Base-by-base conservation (phyloP, 2,329 filamentous ascomycete species). In the Fusarium tuaranense region DNA sequence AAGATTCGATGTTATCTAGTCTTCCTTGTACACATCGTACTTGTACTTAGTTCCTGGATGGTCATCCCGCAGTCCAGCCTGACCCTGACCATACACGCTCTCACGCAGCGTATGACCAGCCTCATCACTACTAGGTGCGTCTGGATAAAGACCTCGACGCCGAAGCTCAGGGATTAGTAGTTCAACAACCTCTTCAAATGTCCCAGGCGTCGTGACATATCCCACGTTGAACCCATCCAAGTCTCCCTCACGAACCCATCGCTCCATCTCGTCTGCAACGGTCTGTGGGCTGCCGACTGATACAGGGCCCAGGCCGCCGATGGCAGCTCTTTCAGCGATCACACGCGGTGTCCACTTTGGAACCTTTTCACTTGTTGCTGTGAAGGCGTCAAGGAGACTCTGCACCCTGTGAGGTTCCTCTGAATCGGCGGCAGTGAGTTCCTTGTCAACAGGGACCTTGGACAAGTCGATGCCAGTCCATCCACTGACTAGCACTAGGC, bases 381-480 rank as follows among this genome's bases (percentile, higher is more conserved):
- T 87, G 65, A 89, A 86, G 0, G 83, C 82, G 32, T 87, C 85
- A 4, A 89, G 80, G 10, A 87, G 81, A 58, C 86, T 88, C 34
- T 84, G 85, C 2, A 90, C 83, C 71, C 86, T 88, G 72, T 87
- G 81, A 14, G 86, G 87, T 71, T 90, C 89, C 3, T 83, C 82
- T 0, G 88, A 89, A 70, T 91, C 88, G 4, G 85, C 87, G 0
- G 86, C 85, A 1, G 86, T 88, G 69, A 92, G 84, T 18, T 89
- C 88, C 71, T 91, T 85, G 70, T 92, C 90, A 0, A 91, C 77
- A 0, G 89, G 88, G 48, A 91, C 85, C 74, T 85, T 85, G 5
- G 87, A 89, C 18, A 91, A 83, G 75, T 92, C 89, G 67, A 92
- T 90, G 0, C 90, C 90, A 0, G 89, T 90, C 87, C 88, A 90